Evolutionary conservation across 2,329 filamentous ascomycete genomes (phyloP).

Genomic region (Xylaria sp.): DNA sequence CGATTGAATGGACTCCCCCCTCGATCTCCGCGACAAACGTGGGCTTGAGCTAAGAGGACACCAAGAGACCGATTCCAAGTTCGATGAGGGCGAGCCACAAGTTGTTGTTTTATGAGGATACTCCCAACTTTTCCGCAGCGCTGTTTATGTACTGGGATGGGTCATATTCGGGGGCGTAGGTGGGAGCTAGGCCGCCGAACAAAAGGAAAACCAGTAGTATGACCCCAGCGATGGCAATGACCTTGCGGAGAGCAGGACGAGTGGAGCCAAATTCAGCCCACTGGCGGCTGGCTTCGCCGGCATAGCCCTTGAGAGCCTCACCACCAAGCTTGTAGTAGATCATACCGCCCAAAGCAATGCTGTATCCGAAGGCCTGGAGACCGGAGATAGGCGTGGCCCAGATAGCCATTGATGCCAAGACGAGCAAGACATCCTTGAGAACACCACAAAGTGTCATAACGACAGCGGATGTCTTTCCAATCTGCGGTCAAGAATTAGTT

Average conservation of each 20-base stretch:
- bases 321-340: constrained; percentile 87
- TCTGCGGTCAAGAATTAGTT: constrained; percentile 63
- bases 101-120: constrained; percentile 41
- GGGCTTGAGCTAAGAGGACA: neutral
- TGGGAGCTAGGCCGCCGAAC: constrained; percentile 73
- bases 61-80: neutral
- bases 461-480: constrained; percentile 87
- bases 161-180: constrained; percentile 66
- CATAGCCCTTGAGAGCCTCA: constrained; percentile 85
- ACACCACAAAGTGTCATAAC: constrained; percentile 89
- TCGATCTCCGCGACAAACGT: neutral
- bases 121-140: constrained; percentile 62
- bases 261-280: constrained; percentile 88
- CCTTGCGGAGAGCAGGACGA: constrained; percentile 81
- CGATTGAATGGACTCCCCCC: neutral
- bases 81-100: neutral
- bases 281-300: constrained; percentile 75
- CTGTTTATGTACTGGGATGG: constrained; percentile 61
- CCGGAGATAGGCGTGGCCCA: constrained; percentile 80
- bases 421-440: constrained; percentile 87
- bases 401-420: constrained; percentile 81
- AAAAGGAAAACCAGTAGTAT: constrained; percentile 75
- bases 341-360: constrained; percentile 81
- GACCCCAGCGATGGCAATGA: constrained; percentile 74
- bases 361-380: constrained; percentile 86